phyloP scores from a whole-genome alignment of 108 stramenopile species.

The Nannochloropsis gaditana region DNA sequence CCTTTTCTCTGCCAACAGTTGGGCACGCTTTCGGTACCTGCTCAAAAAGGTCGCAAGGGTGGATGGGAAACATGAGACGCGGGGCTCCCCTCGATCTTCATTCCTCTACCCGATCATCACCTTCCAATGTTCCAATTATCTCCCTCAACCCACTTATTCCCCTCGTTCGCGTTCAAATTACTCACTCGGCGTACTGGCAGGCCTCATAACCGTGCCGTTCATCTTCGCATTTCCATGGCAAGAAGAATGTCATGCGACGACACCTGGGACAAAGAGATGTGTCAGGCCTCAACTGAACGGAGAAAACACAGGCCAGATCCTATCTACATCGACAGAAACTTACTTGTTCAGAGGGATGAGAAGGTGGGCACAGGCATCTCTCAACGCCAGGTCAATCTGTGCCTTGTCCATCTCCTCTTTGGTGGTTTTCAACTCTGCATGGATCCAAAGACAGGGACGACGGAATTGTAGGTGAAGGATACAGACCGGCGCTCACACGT shows the following conservation, averaged over 20 bases:
- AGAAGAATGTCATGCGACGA: constrained; percentile 70
- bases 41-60: too few relatives aligned
- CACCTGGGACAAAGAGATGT: constrained; percentile 14
- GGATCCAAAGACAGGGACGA: not conserved
- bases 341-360: constrained; percentile 71
- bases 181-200: constrained; percentile 70
- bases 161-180: not conserved
- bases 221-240: constrained; percentile 76
- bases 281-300: not conserved
- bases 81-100: too few relatives aligned
- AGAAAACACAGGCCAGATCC: not conserved
- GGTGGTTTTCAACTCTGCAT: constrained; percentile 41
- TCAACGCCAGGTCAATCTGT: constrained; percentile 73
- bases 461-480: too few relatives aligned
- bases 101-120: not conserved
- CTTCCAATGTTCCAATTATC: not conserved
- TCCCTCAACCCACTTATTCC: not conserved
- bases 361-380: constrained; percentile 88
- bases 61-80: too few relatives aligned
- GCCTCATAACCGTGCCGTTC: constrained; percentile 90
- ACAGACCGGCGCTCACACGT: too few relatives aligned
- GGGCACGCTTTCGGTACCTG: not conserved
- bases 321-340: constrained; percentile 39
- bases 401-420: constrained; percentile 67
- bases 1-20: not conserved